Conservation (phyloP, 805 yeast species). For the Ogataea nakhonphanomensis region DNA sequence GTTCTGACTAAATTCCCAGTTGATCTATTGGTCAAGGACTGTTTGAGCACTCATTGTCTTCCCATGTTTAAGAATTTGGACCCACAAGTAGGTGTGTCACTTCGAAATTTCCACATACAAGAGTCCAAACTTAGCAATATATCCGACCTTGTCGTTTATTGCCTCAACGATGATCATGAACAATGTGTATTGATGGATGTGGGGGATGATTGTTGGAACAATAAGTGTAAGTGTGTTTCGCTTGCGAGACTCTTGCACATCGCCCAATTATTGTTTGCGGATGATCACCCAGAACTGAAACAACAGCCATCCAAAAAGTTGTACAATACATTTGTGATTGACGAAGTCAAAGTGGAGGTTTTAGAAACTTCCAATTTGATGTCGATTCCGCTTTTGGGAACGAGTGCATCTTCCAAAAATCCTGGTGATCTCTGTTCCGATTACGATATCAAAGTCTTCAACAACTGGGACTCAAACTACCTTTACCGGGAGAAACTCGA, state of each 20-base stretch:
- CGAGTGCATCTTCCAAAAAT: conserved; percentile 22
- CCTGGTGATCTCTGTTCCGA: conserved; percentile 31
- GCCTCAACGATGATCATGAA: conserved; percentile 45
- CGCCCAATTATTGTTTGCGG: conserved; percentile 37
- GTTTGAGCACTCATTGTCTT: conserved; percentile 38
- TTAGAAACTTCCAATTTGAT: conserved; percentile 24
- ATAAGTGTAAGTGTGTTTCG: conserved; percentile 36
- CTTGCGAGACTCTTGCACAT: conserved; percentile 40
- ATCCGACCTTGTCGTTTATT: conserved; percentile 75
- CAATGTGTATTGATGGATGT: conserved; percentile 13
- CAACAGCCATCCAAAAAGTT: conserved; percentile 10
- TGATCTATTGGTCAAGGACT: conserved; percentile 40
- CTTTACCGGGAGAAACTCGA: conserved; percentile 76
- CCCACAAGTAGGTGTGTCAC: conserved; percentile 68
- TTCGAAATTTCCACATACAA: conserved; percentile 85
- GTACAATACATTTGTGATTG: conserved; percentile 31
- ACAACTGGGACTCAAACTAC: conserved; percentile 68
- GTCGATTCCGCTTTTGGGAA: conserved; percentile 28
- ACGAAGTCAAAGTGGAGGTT: conserved; percentile 15
- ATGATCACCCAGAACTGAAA: conserved; percentile 26
- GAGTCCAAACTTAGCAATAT: conserved; percentile 73
- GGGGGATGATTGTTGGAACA: conserved; percentile 14
- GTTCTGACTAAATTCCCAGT: conserved; percentile 21
- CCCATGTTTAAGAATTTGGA: conserved; percentile 60
- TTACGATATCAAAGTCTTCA: conserved; percentile 41